These are phyloP conservation scores for Neoconidiobolus thromboides DNA, from an alignment of 371 early-diverging fungal genomes.

Conservation along the genomic window DNA sequence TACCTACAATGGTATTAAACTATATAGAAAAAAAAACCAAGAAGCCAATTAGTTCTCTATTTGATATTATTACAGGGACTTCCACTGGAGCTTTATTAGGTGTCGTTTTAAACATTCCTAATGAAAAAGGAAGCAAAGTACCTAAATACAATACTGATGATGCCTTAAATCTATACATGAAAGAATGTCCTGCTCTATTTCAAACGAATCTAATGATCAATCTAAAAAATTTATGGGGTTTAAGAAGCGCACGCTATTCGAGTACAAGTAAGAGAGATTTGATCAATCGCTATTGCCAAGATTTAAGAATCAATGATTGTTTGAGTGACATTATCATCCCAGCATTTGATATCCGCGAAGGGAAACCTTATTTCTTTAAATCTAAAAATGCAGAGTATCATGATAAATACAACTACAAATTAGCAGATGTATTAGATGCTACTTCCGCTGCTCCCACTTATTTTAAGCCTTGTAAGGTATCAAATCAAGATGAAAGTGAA, in stretches of 20 bases:
- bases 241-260: background rate
- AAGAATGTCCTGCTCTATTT: background rate
- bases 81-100: conserved; percentile 7
- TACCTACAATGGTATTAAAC: conserved; percentile 2
- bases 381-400: background rate
- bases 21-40: background rate
- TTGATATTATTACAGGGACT: conserved; percentile 7
- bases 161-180: background rate
- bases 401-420: background rate
- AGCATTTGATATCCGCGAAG: background rate
- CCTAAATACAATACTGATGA: background rate
- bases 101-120: background rate
- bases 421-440: conserved; percentile 5
- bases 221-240: background rate
- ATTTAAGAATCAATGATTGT: background rate
- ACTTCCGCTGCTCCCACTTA: conserved; percentile 9
- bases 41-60: background rate
- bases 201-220: background rate
- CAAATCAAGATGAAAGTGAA: background rate
- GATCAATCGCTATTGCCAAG: background rate
- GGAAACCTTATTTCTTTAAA: conserved; percentile 1
- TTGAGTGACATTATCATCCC: background rate
- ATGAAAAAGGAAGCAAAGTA: background rate
- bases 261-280: background rate
- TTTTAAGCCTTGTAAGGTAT: conserved; percentile 5